Evolutionary conservation across 345 rosid genomes (phyloP).

Genomic region (Citrus glauca): DNA sequence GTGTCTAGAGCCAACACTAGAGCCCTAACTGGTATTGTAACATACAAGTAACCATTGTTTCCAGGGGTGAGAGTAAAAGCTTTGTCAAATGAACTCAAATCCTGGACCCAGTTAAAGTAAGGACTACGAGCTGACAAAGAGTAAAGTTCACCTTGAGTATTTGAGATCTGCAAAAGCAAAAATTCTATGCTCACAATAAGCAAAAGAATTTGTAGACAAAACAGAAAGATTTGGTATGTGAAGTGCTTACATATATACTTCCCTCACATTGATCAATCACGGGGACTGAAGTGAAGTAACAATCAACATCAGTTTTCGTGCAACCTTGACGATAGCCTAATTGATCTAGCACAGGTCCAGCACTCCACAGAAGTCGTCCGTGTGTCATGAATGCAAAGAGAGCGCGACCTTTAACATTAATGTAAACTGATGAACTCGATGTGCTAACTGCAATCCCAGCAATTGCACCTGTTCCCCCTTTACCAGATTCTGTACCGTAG

Average conservation of each 20-base stretch:
- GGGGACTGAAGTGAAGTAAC: constrained; percentile 63
- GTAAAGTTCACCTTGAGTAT: constrained; percentile 70
- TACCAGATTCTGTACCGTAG: constrained; percentile 53
- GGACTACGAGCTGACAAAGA: constrained; percentile 64
- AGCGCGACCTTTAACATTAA: constrained; percentile 53
- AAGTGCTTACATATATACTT: constrained; percentile 58
- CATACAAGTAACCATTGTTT: constrained; percentile 67
- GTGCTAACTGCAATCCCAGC: constrained; percentile 65
- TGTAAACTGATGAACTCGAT: constrained; percentile 51
- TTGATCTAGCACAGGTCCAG: constrained; percentile 54
- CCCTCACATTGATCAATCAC: constrained; percentile 74
- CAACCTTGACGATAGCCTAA: constrained; percentile 73
- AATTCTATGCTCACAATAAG: not conserved
- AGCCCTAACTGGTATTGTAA: constrained; percentile 47
- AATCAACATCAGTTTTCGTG: constrained; percentile 42
- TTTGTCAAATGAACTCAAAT: constrained; percentile 57
- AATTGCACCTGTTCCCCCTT: constrained; percentile 35
- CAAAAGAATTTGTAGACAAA: not conserved
- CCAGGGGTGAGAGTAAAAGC: constrained; percentile 63
- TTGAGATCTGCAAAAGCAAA: constrained; percentile 54
- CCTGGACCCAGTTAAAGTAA: constrained; percentile 70
- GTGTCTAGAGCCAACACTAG: constrained; percentile 60
- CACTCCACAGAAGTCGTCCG: constrained; percentile 65
- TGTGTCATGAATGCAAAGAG: constrained; percentile 49
- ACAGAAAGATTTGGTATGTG: not conserved